phyloP scores from a whole-genome alignment of 257 asterid genomes.

The Oldenlandia corymbosa region DNA sequence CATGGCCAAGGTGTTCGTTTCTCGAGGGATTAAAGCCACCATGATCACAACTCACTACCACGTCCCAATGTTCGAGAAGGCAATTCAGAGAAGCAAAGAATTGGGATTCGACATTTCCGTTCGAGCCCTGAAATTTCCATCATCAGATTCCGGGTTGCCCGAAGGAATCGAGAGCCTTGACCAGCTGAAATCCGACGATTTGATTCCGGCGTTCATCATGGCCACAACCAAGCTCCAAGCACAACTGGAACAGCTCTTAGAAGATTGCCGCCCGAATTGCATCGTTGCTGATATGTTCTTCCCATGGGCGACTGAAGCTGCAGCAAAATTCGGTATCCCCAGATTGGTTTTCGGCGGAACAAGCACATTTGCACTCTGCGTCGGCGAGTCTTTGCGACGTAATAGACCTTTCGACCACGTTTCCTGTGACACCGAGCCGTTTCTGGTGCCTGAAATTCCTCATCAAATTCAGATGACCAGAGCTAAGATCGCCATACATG shows the following conservation, averaged over 20 bases:
- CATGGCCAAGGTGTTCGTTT: slow-evolving; percentile 51
- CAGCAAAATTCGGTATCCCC: slow-evolving; percentile 52
- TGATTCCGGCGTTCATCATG: slow-evolving; percentile 16
- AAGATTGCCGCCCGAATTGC: slow-evolving; percentile 29
- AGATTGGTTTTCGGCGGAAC: slow-evolving; percentile 49
- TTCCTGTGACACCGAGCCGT: slow-evolving; percentile 27
- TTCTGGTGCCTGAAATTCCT: slow-evolving; percentile 33
- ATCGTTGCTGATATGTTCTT: slow-evolving; percentile 53
- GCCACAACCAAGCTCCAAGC: slow-evolving; percentile 34
- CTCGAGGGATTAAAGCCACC: slow-evolving; percentile 40
- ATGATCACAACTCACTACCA: slow-evolving; percentile 31
- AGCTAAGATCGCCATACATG: slow-evolving; percentile 16
- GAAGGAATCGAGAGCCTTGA: slow-evolving; percentile 29
- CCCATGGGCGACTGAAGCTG: slow-evolving; percentile 50
- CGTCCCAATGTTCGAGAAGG: slow-evolving; percentile 17
- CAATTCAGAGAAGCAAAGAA: slow-evolving; percentile 16
- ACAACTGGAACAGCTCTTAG: slow-evolving; percentile 38
- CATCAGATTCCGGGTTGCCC: slow-evolving; percentile 37
- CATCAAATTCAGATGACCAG: slow-evolving; percentile 18
- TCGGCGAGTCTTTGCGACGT: neutral
- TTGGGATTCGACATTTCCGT: slow-evolving; percentile 32
- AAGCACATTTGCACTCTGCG: slow-evolving; percentile 26
- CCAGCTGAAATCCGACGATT: slow-evolving; percentile 15
- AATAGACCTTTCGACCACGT: slow-evolving; percentile 25
- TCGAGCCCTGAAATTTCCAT: slow-evolving; percentile 31